Percentiles rank a stretch among this genome's conserved stretches.
Evolutionary conservation across 441 rosid species (phyloP).

Genomic region (Oxalis stricta): DNA sequence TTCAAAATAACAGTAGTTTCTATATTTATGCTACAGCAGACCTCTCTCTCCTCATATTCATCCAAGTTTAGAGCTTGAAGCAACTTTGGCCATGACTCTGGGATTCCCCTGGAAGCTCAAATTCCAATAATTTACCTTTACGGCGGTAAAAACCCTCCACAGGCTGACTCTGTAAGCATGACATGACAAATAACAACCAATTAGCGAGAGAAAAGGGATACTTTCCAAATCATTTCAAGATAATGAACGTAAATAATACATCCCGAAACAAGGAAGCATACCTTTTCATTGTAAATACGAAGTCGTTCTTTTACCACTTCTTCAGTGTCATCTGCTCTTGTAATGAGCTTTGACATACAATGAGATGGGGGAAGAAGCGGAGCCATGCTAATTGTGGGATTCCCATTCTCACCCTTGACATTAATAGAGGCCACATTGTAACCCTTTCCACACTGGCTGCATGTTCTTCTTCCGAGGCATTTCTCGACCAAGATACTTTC

Average conservation of each 20-base stretch:
- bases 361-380: slow-evolving; percentile 52
- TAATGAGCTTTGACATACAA: slow-evolving; percentile 48
- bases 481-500: slow-evolving; percentile 48
- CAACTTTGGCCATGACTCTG: slow-evolving; percentile 70
- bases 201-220: too few relatives aligned
- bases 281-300: slow-evolving; percentile 42
- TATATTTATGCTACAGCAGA: slow-evolving; percentile 34
- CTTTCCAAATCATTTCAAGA: neutral
- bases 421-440: slow-evolving; percentile 43
- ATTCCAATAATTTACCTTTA: slow-evolving; percentile 46
- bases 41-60: slow-evolving; percentile 42
- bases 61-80: slow-evolving; percentile 55
- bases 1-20: slow-evolving; percentile 15
- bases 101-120: slow-evolving; percentile 58
- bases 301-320: slow-evolving; percentile 55
- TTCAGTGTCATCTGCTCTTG: slow-evolving; percentile 51
- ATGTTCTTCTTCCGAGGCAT: slow-evolving; percentile 56
- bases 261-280: slow-evolving; percentile 10
- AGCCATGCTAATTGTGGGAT: slow-evolving; percentile 40
- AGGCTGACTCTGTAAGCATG: slow-evolving; percentile 49
- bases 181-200: neutral
- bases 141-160: slow-evolving; percentile 45
- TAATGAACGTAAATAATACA: neutral
- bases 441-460: slow-evolving; percentile 43
- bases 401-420: slow-evolving; percentile 39